These are phyloP conservation scores for Trichoderma sp. DNA, from an alignment of 2,329 filamentous ascomycete genomes.

Conservation along the genomic window DNA sequence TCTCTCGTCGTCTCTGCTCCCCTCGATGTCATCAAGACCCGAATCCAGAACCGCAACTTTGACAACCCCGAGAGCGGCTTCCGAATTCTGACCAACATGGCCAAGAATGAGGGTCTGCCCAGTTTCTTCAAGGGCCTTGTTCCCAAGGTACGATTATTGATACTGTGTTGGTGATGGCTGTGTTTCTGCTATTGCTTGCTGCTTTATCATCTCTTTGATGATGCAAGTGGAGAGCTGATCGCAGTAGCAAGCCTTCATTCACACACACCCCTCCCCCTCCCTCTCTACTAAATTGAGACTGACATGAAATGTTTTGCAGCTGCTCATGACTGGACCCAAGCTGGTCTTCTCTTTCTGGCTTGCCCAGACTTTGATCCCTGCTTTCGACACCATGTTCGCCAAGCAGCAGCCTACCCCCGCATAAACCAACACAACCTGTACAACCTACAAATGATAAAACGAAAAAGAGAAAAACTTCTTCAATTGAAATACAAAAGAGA, in stretches of 20 bases:
- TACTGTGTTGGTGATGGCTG: neutral
- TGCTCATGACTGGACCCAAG: slow-evolving; percentile 98
- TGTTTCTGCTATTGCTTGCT: neutral
- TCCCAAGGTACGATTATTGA: slow-evolving; percentile 64
- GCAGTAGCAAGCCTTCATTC: neutral
- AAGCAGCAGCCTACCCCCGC: slow-evolving; percentile 6
- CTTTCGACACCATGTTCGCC: slow-evolving; percentile 59
- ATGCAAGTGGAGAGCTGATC: neutral
- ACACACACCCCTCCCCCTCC: neutral
- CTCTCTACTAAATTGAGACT: slow-evolving; percentile 21
- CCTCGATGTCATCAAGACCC: slow-evolving; percentile 95
- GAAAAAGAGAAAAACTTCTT: neutral
- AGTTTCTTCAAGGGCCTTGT: slow-evolving; percentile 98
- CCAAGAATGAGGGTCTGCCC: slow-evolving; percentile 77
- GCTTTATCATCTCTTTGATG: neutral
- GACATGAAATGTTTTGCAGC: slow-evolving; percentile 41
- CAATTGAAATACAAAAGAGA: neutral
- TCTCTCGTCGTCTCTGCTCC: slow-evolving; percentile 96
- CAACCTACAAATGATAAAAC: slow-evolving; percentile 12
- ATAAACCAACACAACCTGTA: neutral
- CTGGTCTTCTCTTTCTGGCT: slow-evolving; percentile 99
- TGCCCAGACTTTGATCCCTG: slow-evolving; percentile 94
- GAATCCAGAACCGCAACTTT: slow-evolving; percentile 98
- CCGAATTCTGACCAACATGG: slow-evolving; percentile 89
- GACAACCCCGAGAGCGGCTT: slow-evolving; percentile 95